phyloP scores from a whole-genome alignment of 2,329 filamentous ascomycete genomes.

The Epichloe brachyelytri region DNA sequence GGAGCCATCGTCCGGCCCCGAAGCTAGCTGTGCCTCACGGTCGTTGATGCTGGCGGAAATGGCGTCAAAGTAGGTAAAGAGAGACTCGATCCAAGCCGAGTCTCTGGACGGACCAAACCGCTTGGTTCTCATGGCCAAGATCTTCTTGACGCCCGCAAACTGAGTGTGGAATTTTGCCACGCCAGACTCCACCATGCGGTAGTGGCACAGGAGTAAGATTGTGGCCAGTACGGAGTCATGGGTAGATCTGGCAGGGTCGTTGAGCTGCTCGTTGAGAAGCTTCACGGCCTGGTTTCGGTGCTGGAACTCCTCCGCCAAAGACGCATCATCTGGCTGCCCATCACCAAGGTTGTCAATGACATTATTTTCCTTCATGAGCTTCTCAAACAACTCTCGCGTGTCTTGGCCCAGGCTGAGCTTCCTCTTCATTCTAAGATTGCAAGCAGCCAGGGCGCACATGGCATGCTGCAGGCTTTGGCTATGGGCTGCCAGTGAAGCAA shows the following conservation, averaged over 20 bases:
- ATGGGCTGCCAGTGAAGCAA: conserved; percentile 62
- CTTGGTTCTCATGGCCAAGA: conserved; percentile 60
- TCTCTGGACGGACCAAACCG: conserved; percentile 41
- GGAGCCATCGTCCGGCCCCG: conserved; percentile 47
- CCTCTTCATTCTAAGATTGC: conserved; percentile 79
- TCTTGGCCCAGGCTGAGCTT: conserved; percentile 49
- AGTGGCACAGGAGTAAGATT: conserved; percentile 76
- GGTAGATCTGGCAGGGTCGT: conserved; percentile 59
- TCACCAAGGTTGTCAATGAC: conserved; percentile 31
- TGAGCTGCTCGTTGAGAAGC: conserved; percentile 71
- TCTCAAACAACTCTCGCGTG: conserved; percentile 35
- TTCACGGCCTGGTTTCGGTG: conserved; percentile 70
- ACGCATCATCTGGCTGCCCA: conserved; percentile 45
- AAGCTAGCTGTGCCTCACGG: conserved; percentile 68
- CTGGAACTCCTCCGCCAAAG: conserved; percentile 68
- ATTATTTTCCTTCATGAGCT: conserved; percentile 33
- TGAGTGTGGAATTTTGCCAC: conserved; percentile 89
- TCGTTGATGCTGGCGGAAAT: conserved; percentile 88
- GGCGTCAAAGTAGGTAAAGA: conserved; percentile 91
- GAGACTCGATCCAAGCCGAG: conserved; percentile 79
- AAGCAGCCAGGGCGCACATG: conserved; percentile 77
- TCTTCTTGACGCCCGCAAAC: conserved; percentile 84
- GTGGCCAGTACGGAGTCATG: conserved; percentile 83
- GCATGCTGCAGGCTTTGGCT: conserved; percentile 84
- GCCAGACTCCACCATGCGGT: conserved; percentile 86